These are phyloP conservation scores for Striga hermonthica DNA, from an alignment of 305 asterid genomes.

Conservation along the genomic window DNA sequence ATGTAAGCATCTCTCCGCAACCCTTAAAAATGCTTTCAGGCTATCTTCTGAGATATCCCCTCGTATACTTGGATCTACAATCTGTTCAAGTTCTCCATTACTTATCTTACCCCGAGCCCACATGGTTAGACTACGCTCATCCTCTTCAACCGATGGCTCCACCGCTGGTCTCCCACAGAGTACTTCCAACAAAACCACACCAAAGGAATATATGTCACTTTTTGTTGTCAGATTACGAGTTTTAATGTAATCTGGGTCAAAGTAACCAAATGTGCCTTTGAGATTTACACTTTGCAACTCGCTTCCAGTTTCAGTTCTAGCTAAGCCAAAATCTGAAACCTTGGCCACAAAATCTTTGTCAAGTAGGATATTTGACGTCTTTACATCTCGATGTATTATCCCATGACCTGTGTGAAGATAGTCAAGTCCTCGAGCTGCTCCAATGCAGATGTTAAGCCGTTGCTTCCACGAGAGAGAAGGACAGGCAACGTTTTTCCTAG, in stretches of 20 bases:
- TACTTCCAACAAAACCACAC: conserved; percentile 50
- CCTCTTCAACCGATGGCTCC: conserved; percentile 36
- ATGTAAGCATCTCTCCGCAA: conserved; percentile 40
- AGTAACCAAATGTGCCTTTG: conserved; percentile 52
- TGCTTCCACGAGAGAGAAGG: conserved; percentile 45
- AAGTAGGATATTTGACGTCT: conserved; percentile 47
- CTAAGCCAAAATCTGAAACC: conserved; percentile 56
- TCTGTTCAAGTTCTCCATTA: conserved; percentile 36
- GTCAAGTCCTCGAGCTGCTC: conserved; percentile 52
- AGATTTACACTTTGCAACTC: conserved; percentile 37
- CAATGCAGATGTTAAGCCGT: conserved; percentile 56
- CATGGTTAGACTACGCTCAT: conserved; percentile 34
- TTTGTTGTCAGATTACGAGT: conserved; percentile 42
- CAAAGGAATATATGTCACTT: conserved; percentile 51
- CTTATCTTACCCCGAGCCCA: conserved; percentile 39
- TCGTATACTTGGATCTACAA: conserved; percentile 38
- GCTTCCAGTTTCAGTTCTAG: conserved; percentile 33
- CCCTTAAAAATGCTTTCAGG: conserved; percentile 39
- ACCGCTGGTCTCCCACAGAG: conserved; percentile 53
- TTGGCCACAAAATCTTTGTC: conserved; percentile 44
- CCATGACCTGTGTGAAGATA: conserved; percentile 53
- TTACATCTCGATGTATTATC: conserved; percentile 50
- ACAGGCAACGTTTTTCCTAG: conserved; percentile 17
- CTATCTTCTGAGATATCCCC: conserved; percentile 40
- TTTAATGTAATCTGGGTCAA: conserved; percentile 45